These are phyloP conservation scores for Saposhnikovia divaricata DNA, from an alignment of 129 eudicot genomes.

Conservation along the genomic window DNA sequence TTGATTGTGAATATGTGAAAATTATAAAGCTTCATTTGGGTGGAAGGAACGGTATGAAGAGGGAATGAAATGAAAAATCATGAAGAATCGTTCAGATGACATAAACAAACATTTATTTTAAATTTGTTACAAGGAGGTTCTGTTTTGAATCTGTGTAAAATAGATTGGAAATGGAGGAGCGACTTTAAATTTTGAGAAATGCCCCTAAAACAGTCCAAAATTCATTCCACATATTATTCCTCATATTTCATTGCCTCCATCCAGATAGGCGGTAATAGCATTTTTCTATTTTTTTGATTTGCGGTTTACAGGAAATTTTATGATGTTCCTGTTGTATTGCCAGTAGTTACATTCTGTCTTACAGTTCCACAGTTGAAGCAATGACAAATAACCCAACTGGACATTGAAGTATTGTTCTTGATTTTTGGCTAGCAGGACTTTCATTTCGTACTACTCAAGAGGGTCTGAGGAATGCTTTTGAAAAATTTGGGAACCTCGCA, in stretches of 20 bases:
- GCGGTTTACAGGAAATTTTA: neutral
- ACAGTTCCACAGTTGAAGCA: neutral
- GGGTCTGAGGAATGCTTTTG: constrained; percentile 73
- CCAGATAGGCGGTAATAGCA: neutral
- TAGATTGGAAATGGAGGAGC: neutral
- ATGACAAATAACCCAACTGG: neutral
- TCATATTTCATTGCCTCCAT: neutral
- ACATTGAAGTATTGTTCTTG: constrained; percentile 6
- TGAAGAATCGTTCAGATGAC: neutral
- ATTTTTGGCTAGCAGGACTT: constrained; percentile 48
- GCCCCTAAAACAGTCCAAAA: neutral
- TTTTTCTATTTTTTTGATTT: neutral
- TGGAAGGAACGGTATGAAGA: neutral
- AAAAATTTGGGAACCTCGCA: constrained; percentile 67
- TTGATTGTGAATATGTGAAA: neutral
- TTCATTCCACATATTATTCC: neutral
- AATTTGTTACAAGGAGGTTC: neutral
- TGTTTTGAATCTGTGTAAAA: neutral
- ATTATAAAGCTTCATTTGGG: too few relatives aligned
- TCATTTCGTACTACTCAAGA: constrained; percentile 90
- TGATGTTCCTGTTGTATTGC: neutral
- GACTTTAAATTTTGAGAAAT: too few relatives aligned
- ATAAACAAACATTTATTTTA: neutral
- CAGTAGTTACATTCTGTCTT: neutral
- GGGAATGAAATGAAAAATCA: neutral